These are phyloP conservation scores for Yamadazyma sp. DNA, from an alignment of 1,139 yeast species.

Conservation along the genomic window DNA sequence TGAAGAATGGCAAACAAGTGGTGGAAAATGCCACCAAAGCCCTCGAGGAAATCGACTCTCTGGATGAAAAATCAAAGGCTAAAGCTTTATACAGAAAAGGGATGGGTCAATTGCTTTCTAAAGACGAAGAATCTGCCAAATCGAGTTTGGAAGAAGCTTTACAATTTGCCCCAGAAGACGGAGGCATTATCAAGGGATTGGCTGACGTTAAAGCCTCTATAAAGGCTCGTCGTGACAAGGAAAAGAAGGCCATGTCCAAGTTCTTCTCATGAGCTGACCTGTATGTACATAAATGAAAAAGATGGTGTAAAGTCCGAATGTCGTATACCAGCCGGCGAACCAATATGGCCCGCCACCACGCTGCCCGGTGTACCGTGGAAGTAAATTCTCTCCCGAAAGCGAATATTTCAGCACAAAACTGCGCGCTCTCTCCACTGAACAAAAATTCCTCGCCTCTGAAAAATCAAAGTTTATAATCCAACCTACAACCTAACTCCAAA, in stretches of 20 bases:
- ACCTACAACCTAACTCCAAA: slow-evolving; percentile 5
- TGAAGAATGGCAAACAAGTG: slow-evolving; percentile 56
- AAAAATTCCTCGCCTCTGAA: slow-evolving; percentile 12
- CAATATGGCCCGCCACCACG: no score
- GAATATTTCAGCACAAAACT: slow-evolving; percentile 6
- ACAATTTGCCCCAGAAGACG: slow-evolving; percentile 67
- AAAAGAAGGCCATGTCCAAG: slow-evolving; percentile 82
- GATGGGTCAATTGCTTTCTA: slow-evolving; percentile 60
- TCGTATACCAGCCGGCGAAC: no score
- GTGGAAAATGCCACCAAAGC: slow-evolving; percentile 66
- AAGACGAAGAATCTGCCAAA: slow-evolving; percentile 73
- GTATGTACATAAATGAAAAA: slow-evolving; percentile 1
- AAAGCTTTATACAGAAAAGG: slow-evolving; percentile 90
- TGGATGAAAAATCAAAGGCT: slow-evolving; percentile 69
- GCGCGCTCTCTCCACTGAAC: slow-evolving; percentile 6
- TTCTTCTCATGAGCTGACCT: slow-evolving; percentile 47
- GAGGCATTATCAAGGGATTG: slow-evolving; percentile 69
- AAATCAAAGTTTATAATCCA: slow-evolving; percentile 3
- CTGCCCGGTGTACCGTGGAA: no score
- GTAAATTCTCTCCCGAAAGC: slow-evolving; percentile 5
- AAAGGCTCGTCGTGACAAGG: slow-evolving; percentile 61
- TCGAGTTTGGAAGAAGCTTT: slow-evolving; percentile 67
- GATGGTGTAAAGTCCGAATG: no score
- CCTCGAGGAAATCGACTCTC: slow-evolving; percentile 62
- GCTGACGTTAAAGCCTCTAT: slow-evolving; percentile 55